A percentile compares a stretch with the other conserved stretches of the same genome.
Conservation (phyloP, 2,329 filamentous ascomycete genomes). For the Cladosporium velox region DNA sequence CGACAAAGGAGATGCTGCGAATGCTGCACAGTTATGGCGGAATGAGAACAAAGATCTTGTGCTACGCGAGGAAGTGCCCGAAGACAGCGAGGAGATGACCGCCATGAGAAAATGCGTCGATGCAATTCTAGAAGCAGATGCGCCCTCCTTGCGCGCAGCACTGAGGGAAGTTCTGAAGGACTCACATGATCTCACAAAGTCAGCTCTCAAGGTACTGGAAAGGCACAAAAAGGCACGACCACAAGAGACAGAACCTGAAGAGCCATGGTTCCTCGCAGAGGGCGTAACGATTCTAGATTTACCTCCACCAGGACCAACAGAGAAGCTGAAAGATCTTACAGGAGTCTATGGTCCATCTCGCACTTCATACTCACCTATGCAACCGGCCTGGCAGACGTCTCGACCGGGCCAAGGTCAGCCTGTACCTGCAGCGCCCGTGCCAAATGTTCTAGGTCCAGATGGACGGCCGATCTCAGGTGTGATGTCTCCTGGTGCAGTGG, state of each 20-base stretch:
- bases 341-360: neutral
- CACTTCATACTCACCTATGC: neutral
- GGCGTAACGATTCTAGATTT: slow-evolving; percentile 5
- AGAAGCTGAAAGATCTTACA: neutral
- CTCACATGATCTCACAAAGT: slow-evolving; percentile 9
- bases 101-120: slow-evolving; percentile 25
- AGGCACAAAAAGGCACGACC: neutral
- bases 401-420: neutral
- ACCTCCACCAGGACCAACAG: neutral
- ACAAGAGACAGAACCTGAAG: neutral
- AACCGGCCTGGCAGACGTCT: neutral
- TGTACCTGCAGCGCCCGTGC: neutral
- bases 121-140: slow-evolving; percentile 24
- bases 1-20: slow-evolving; percentile 27
- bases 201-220: neutral
- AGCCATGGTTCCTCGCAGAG: slow-evolving; percentile 9
- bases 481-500: too few relatives aligned
- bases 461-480: neutral
- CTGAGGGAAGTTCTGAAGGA: slow-evolving; percentile 27
- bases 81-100: slow-evolving; percentile 24
- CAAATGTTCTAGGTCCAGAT: slow-evolving; percentile 1
- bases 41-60: slow-evolving; percentile 26
- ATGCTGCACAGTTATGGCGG: slow-evolving; percentile 27
- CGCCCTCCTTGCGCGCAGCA: slow-evolving; percentile 24
- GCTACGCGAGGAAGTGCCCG: slow-evolving; percentile 24